Conservation (phyloP, 1,284 basidiomycete species). For the Cystobasidium sp. region DNA sequence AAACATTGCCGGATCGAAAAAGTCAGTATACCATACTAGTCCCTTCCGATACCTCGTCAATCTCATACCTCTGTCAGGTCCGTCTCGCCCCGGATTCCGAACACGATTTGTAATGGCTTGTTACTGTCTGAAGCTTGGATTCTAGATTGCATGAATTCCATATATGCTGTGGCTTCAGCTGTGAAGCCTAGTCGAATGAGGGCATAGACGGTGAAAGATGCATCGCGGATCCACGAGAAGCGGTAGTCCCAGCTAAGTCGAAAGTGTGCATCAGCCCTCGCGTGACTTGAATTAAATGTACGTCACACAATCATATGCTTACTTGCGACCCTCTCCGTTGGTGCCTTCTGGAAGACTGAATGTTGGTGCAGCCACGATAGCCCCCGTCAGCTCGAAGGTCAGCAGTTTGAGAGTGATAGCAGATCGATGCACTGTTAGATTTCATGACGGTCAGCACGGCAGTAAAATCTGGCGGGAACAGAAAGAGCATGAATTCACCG, state of each 20-base stretch:
- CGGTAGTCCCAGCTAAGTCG: constrained; percentile 38
- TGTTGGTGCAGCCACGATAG: constrained; percentile 88
- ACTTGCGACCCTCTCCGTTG: constrained; percentile 76
- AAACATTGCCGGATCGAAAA: neutral
- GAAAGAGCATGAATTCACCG: constrained; percentile 84
- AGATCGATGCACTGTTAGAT: neutral
- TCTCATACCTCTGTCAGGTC: constrained; percentile 71
- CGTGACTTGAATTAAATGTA: neutral
- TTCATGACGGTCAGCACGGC: neutral
- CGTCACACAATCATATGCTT: constrained; percentile 61
- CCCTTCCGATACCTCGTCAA: neutral
- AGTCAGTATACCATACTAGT: neutral
- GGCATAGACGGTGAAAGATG: constrained; percentile 88
- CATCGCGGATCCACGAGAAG: constrained; percentile 72
- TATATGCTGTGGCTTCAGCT: constrained; percentile 82
- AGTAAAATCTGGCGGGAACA: neutral
- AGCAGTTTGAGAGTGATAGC: constrained; percentile 61
- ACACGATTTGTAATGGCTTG: constrained; percentile 79
- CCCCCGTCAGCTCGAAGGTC: constrained; percentile 81
- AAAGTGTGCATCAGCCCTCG: constrained; percentile 22
- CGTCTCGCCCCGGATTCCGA: constrained; percentile 80
- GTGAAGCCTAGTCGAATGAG: constrained; percentile 88
- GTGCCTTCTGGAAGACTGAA: constrained; percentile 90
- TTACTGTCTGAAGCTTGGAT: constrained; percentile 65
- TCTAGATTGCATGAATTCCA: constrained; percentile 62